Evolutionary conservation across 108 stramenopile species (phyloP).

Genomic region (Nannochloropsis oceanica): DNA sequence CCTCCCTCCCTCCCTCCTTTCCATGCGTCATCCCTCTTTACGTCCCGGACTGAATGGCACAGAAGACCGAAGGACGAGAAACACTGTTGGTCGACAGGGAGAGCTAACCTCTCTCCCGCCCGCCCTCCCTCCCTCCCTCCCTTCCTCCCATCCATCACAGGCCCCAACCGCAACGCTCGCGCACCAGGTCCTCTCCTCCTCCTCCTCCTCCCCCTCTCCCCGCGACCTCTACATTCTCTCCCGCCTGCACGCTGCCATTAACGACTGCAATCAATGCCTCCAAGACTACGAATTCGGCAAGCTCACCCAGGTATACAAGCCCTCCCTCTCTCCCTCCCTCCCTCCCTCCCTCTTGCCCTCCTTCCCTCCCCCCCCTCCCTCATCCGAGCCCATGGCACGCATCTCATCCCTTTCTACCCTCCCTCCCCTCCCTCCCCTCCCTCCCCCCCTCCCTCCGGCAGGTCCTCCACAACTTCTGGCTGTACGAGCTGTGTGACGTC

Average conservation of each 20-base stretch:
- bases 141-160: neutral
- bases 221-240: slow-evolving; percentile 84
- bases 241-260: slow-evolving; percentile 57
- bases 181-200: too few relatives aligned
- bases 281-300: slow-evolving; percentile 19
- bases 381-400: neutral
- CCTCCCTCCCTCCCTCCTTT: neutral
- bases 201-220: too few relatives aligned
- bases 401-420: neutral
- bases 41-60: neutral
- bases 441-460: slow-evolving; percentile 76
- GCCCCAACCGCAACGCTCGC: neutral
- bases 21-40: neutral
- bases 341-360: neutral
- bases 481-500: slow-evolving; percentile 86
- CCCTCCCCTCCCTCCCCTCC: slow-evolving; percentile 9
- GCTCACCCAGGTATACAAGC: neutral
- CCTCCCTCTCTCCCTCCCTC: neutral
- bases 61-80: neutral
- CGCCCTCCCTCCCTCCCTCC: neutral
- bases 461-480: slow-evolving; percentile 68
- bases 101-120: neutral
- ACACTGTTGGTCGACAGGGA: neutral
- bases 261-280: slow-evolving; percentile 56
- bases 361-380: too few relatives aligned